Base-by-base conservation (phyloP, 257 asterid species). In the Solanum chiquidenum region DNA sequence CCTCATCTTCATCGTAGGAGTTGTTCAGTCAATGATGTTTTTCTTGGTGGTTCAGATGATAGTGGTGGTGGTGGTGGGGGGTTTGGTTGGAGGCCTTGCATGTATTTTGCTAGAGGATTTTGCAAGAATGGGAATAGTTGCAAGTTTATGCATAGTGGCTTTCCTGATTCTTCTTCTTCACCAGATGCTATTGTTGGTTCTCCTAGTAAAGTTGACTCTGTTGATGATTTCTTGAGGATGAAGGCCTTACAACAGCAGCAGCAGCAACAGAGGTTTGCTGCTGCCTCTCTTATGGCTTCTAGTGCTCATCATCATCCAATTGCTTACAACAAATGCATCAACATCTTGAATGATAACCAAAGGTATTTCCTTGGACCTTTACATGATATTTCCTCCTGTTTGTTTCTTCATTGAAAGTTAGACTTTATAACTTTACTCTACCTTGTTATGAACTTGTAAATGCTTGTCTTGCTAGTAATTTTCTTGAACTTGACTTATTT, bases 41-140 rank as follows among this genome's bases (percentile, higher is more conserved):
- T 91, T 75, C 92, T 95, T 14, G 93, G 92, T 80, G 89, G 88
- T 25, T 46, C 83, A 27, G 88, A 92, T 40, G 98, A 92, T 5
- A 92, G 87, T 18, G 93, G 93, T 13, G 88, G 88, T n/a, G 93
- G 92, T 27, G 31, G 23, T 29, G 25, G 42, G 84, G 96, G 95
- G n/a, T 88, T 93, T 84, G 92, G 98, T 44, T 94, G 98, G 98
- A 91, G 95, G 88, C 99, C 98, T 27, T 96, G 99, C 93, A 90
- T 94, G 94, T 96, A 96, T 90, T 96, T 60, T 64, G 95, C 98
- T 0, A 92, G 94, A 76, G 99, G 99, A 12, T 93, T 94, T 66
- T 94, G 98, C 88, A 95, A 96, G 90, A 94, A 96, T 46, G 99
- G 98, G 0, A 88, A 85, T 33, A 87, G 86, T 87, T 96, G 98